Conservation (phyloP, 495 filamentous ascomycete species). For the Neurospora africana region DNA sequence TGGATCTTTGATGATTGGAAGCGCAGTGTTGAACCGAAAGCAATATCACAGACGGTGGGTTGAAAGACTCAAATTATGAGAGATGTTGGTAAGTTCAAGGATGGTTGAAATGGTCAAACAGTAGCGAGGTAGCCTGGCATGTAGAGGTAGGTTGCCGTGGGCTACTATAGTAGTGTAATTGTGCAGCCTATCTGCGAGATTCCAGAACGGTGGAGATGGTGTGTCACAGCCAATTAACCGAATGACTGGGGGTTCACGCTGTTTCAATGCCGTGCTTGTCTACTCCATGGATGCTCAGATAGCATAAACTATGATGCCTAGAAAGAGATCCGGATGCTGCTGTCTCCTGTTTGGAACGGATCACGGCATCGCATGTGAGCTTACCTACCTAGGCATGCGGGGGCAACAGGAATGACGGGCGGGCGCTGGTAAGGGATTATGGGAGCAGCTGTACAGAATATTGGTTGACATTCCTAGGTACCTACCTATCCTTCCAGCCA, state of each 20-base stretch:
- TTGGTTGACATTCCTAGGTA: too few species aligned
- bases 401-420: background rate
- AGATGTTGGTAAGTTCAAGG: background rate
- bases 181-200: background rate
- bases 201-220: background rate
- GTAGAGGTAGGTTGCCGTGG: background rate
- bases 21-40: background rate
- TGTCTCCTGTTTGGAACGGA: background rate
- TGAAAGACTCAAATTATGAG: background rate
- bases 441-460: background rate
- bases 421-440: background rate
- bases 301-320: background rate
- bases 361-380: constrained; percentile 3
- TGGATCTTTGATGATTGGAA: background rate
- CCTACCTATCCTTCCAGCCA: too few species aligned
- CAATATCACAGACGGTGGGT: background rate
- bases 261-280: background rate
- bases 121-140: background rate
- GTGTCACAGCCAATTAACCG: background rate
- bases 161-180: background rate
- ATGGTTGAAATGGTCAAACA: background rate
- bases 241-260: background rate
- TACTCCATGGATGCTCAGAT: background rate
- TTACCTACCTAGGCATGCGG: too few species aligned
- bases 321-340: background rate